Percentiles rank a stretch among this genome's conserved stretches.
phyloP scores from a whole-genome alignment of 495 filamentous ascomycete genomes.

The Penicillium herquei region DNA sequence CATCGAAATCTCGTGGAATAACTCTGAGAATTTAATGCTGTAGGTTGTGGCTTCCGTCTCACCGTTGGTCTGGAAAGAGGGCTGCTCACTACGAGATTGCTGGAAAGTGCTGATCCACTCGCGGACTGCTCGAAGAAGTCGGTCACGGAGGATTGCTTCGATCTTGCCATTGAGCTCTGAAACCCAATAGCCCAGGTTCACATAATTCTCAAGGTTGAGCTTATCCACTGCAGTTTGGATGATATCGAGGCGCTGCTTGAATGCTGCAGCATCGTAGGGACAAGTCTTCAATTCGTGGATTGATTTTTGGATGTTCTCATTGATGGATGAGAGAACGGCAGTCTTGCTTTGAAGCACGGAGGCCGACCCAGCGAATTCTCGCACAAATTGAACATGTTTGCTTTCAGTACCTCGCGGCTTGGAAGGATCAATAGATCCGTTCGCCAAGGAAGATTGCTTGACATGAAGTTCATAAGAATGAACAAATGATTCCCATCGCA shows the following conservation, averaged over 20 bases:
- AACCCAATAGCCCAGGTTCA: slow-evolving; percentile 89
- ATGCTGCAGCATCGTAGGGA: slow-evolving; percentile 70
- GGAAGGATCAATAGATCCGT: slow-evolving; percentile 58
- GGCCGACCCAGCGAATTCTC: slow-evolving; percentile 83
- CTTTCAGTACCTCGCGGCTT: slow-evolving; percentile 67
- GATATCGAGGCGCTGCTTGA: slow-evolving; percentile 74
- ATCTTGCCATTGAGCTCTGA: slow-evolving; percentile 79
- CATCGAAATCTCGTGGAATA: slow-evolving; percentile 91
- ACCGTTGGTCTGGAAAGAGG: slow-evolving; percentile 27
- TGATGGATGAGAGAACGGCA: slow-evolving; percentile 69
- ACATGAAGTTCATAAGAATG: slow-evolving; percentile 92
- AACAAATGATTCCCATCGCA: slow-evolving; percentile 96
- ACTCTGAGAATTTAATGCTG: slow-evolving; percentile 49
- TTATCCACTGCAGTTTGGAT: slow-evolving; percentile 92
- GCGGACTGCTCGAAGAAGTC: slow-evolving; percentile 75
- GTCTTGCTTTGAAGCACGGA: slow-evolving; percentile 86
- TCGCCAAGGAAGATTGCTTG: slow-evolving; percentile 62
- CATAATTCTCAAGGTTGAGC: slow-evolving; percentile 90
- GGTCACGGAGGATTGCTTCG: slow-evolving; percentile 68
- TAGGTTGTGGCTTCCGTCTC: slow-evolving; percentile 52
- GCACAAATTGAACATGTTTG: slow-evolving; percentile 92
- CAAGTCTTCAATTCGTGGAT: slow-evolving; percentile 81
- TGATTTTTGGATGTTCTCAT: slow-evolving; percentile 79
- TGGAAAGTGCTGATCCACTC: slow-evolving; percentile 84
- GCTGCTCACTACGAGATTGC: slow-evolving; percentile 48